Evolutionary conservation across 176 grass and related monocot species (phyloP), one percentile per base, ranked within the genome.

Genomic region (Miscanthus lutarioriparius): DNA sequence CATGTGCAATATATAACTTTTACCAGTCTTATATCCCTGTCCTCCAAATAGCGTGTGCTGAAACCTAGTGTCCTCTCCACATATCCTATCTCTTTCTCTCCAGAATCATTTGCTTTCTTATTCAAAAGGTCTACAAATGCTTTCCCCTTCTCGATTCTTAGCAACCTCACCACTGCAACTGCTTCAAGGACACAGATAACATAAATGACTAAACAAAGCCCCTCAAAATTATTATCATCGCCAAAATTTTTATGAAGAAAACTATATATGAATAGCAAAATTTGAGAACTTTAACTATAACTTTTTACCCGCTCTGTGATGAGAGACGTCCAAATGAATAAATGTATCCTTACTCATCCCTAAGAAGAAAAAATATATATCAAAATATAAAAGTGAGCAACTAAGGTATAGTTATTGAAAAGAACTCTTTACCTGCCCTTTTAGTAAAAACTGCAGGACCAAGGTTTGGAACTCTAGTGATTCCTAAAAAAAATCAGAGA

Each of bases 21-120:
- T 93, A 95, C 96, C 91, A 93, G 70, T 87, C 93, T 87, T 63
- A 98, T 95, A 85, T 98, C 96, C 83, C 96, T 91, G 64, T 92
- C 84, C 6, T 95, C 96, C 85, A 98, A 88, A 80, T 88, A 48
- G 25, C 85, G 84, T 19, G 87, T 93, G 27, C 87, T 83, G 70
- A 98, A 95, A 43, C 93, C 96, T 51, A 98, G 83, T 3, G 93
- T 93, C 88, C 93, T 95, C 74, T 95, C 83, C 17, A 98, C 93
- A 91, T 98, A 95, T 76, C 90, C 87, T 89, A 95, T 98, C 70
- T 93, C 93, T 80, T 87, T 95, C 48, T 88, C 75, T 40, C 67
- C 85, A 22, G 91, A 90, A 65, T 78, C 64, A 48, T 86, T 88
- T 53, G 85, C 82, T 76, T 85, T 95, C 72, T 88, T 91, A 80